Conservation (phyloP, 257 asterid genomes). For the Lantana camara region DNA sequence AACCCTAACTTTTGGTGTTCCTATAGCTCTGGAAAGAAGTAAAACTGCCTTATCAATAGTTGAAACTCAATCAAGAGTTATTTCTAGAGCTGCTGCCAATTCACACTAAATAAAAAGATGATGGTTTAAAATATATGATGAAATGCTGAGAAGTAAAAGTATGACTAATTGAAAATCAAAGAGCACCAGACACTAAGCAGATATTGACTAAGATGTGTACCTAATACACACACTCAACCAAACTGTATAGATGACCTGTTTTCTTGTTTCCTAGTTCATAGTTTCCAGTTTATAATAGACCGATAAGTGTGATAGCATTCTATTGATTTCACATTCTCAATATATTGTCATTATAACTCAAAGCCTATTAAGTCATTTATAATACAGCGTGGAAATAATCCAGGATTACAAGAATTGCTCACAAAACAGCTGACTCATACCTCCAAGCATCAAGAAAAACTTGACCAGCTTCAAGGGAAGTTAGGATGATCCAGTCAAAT, state of each 20-base stretch:
- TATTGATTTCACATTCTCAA: no score
- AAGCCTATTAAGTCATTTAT: neutral
- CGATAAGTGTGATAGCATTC: no score
- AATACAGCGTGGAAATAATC: neutral
- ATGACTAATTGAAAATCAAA: neutral
- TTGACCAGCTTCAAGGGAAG: conserved; percentile 83
- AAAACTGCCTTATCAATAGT: neutral
- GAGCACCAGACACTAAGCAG: neutral
- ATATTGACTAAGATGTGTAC: neutral
- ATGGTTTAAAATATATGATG: neutral
- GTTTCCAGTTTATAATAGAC: conserved; percentile 2
- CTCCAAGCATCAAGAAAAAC: conserved; percentile 88
- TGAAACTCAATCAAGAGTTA: neutral
- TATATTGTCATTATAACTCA: no score
- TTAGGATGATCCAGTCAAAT: conserved; percentile 80
- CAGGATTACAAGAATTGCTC: neutral
- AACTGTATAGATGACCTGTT: neutral
- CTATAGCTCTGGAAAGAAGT: conserved; percentile 58
- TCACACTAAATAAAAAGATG: no score
- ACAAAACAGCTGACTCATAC: conserved; percentile 46
- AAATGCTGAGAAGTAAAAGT: conserved; percentile 2
- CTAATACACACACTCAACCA: neutral
- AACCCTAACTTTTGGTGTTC: conserved; percentile 60
- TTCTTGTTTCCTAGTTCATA: neutral
- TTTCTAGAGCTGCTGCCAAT: no score